Base-by-base conservation (phyloP, 1,284 basidiomycete species). In the Anthracocystis panici-leucophaei region DNA sequence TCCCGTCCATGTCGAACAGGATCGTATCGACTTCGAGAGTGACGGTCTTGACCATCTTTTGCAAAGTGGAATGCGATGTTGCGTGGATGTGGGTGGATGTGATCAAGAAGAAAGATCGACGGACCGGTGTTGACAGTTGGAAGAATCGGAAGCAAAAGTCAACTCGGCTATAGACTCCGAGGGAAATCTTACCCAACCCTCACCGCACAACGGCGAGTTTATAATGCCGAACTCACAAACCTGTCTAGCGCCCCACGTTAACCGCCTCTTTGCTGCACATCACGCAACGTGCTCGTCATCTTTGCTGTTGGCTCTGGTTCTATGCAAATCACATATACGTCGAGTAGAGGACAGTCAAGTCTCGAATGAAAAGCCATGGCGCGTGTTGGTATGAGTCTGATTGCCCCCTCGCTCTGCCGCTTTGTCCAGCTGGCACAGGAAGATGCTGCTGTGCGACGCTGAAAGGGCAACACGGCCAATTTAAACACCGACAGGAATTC, bases 1-100 rank as follows among this genome's bases (percentile, higher is more conserved):
- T 85, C 16, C 83, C 83, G 52, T 85, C 83, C 83, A 85, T 85
- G 57, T 85, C 83, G 49, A 85, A 85, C n/a, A 85, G 74, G 75
- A 81, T 73, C 21, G 78, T 78, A 31, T 81, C 79, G 27, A 79
- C 77, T 42, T 76, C 78, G 7, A 81, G 27, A 0, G 42, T 58
- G 25, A 70, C 53, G 54, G 56, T 49, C 57, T 65, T 69, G 61
- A 76, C 74, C 75, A 77, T 77, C 38, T 60, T 61, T 29, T 27
- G 27, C 27, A 7, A 7, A 27, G 7, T 27, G 7, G 3, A 27
- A 27, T 27, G 38, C 10, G 40, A 29, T 5, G 29, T 21, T 29
- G 11, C 10, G 27, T 11, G 16, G 5, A 16, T 21, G n/a, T 20
- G 14, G 10, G 25, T 42, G 29, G 23, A 16, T 18, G 48, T 20